Evolutionary conservation across 805 yeast species (phyloP).

Genomic region (Pichia heedii): DNA sequence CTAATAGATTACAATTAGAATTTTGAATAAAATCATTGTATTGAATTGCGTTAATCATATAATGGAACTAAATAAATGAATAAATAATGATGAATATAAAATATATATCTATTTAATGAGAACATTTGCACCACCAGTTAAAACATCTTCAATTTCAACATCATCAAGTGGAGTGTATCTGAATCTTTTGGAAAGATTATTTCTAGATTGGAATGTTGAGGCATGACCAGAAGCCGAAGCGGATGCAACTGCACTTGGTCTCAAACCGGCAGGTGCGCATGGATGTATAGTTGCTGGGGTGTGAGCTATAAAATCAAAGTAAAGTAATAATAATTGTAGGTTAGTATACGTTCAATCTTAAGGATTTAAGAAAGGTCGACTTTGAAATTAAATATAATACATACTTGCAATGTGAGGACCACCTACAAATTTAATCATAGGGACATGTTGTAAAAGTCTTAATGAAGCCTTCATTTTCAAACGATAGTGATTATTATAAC

Average conservation of each 20-base stretch:
- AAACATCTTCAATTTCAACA: constrained; percentile 65
- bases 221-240: constrained; percentile 8
- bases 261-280: constrained; percentile 29
- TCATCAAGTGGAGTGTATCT: constrained; percentile 56
- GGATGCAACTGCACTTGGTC: constrained; percentile 17
- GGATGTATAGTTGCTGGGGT: constrained; percentile 26
- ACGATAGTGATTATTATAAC: too few relatives aligned
- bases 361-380: too few relatives aligned
- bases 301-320: constrained; percentile 16
- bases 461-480: constrained; percentile 25
- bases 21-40: too few relatives aligned
- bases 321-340: too few relatives aligned
- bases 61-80: neutral
- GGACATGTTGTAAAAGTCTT: constrained; percentile 36
- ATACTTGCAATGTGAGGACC: constrained; percentile 55
- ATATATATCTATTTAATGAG: constrained; percentile 28
- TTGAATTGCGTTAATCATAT: too few relatives aligned
- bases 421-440: constrained; percentile 81
- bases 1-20: too few relatives aligned
- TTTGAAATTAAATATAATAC: too few relatives aligned
- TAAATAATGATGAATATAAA: neutral
- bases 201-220: constrained; percentile 38
- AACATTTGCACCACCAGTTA: constrained; percentile 75
- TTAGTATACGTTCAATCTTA: too few relatives aligned
- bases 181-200: constrained; percentile 65